Base-by-base conservation (phyloP, 371 early-diverging fungal species). In the Encephalitozoon cuniculi region DNA sequence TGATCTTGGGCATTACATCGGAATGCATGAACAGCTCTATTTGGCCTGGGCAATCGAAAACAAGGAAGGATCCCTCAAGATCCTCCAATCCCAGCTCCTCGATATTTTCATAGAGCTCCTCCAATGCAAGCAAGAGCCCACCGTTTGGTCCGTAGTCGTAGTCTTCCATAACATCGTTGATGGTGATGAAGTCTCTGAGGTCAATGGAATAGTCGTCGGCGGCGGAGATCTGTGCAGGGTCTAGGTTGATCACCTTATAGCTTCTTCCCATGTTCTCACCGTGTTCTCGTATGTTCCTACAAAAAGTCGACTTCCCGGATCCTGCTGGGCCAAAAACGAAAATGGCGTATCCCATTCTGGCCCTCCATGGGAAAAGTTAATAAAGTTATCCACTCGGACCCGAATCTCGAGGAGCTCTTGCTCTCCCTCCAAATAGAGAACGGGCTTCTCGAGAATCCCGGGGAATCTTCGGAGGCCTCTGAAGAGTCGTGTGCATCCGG, bases 41-140 rank as follows among this genome's bases (percentile, higher is more conserved):
- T 85, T 97, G 96, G 0, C 99, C 98, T n/a, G 99, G 99, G 79
- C 96, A 96, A 84, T 98, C 99, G 73, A 97, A 89, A 46, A 98
- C 90, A 64, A 96, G 85, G 79, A 93, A 96, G 72, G 94, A 94
- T 79, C 94, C 94, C 52, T 92, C 91, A 76, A 89, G 93, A 66
- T 89, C 88, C 81, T 93, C 92, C 55, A 94, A 91, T 83, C 94
- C 93, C 7, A 95, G 83, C 92, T 95, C 95, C 82, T 94, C 94
- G 25, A 95, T 85, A 81, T 95, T 95, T 68, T 94, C 90, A 76
- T 92, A 85, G 88, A 83, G 68, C 12, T 84, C 92, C 89, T 96
- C 94, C 79, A 96, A 87, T 82, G 95, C 94, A 79, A 93, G 92
- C 26, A 97, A 90, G 53, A 98, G 86, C 3, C 94, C 97, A 55